Evolutionary conservation across 345 rosid genomes (phyloP), one percentile per base, ranked within the genome.

Genomic region (Rhodamnia argentea): DNA sequence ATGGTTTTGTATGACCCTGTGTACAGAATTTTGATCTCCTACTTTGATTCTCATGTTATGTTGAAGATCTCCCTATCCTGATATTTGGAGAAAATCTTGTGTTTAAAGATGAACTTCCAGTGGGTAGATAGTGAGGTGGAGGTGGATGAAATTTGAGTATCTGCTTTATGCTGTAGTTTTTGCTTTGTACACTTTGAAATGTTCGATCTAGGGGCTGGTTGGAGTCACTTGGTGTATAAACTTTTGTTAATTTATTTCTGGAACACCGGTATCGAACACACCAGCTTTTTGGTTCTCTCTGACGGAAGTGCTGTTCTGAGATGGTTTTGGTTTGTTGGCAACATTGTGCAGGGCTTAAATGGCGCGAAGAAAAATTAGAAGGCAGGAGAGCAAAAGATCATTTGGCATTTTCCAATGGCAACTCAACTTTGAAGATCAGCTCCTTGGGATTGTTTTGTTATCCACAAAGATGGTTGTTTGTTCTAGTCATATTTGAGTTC

Each of bases 361-460:
- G 40, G 74, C 22, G 2, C 2, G 27, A 32, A 9, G 27, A 37
- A 27, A 60, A 60, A 27, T 60, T 60, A 60, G 40, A 60, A 27
- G 40, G 10, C 20, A 20, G 74, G 40, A n/a, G n/a, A 27, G 40
- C 20, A 27, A 60, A 53, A 27, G 74, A 60, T 27, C 74, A 14
- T 60, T 60, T 60, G 74, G 74, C 74, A n/a, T n/a, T n/a, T 93
- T 95, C 94, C 58, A 93, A 93, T 51, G 98, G 98, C 7, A 96
- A 95, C 88, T 92, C 95, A 18, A 95, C 98, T 85, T 86, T 91
- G 47, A 90, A 92, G 76, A 95, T 96, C 86, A 93, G 91, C 90
- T 93, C 97, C 60, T 91, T 96, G 70, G 99, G 98, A 90, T 96
- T 95, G 99, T n/a, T 96, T 89, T 62, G 88, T 24, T 12, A 52